Evolutionary conservation across 352 stramenopile genomes (phyloP).

Genomic region (Phytopythium cucurbitacearum): DNA sequence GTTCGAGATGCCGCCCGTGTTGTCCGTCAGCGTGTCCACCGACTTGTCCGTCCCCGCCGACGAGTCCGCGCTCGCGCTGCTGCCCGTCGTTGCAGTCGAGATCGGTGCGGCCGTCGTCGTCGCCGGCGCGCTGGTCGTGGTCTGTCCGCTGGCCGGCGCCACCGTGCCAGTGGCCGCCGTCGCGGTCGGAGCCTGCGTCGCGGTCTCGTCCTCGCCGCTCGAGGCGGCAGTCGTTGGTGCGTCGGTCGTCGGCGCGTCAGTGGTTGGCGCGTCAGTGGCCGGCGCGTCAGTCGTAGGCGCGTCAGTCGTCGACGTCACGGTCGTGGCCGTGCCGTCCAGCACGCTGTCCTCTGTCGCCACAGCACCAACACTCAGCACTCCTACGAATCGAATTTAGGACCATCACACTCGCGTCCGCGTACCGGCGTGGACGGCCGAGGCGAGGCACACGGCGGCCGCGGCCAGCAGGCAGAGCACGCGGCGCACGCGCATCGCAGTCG

Average conservation of each 20-base stretch:
- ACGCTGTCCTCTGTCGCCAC: neutral
- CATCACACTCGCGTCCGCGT: neutral
- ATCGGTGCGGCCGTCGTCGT: neutral
- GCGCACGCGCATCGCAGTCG: conserved; percentile 35
- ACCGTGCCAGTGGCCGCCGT: neutral
- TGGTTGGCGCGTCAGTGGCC: neutral
- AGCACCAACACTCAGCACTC: neutral
- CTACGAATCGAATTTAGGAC: neutral
- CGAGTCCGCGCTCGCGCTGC: conserved; percentile 10
- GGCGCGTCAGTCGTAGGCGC: neutral
- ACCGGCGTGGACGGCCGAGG: neutral
- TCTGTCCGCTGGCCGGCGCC: neutral
- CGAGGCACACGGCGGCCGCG: neutral
- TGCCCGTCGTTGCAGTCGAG: neutral
- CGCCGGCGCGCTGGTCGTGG: neutral
- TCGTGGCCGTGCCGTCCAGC: neutral
- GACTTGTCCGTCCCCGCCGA: conserved; percentile 2
- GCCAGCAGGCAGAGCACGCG: conserved; percentile 20
- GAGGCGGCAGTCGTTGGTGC: neutral
- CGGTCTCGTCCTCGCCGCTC: neutral
- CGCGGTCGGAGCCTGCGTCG: neutral
- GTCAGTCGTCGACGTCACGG: neutral
- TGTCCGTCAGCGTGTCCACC: conserved; percentile 15
- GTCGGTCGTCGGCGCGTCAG: neutral
- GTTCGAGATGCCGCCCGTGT: conserved; percentile 1